Evolutionary conservation across 2,329 filamentous ascomycete genomes (phyloP), one percentile per base, ranked within the genome.

Genomic region (Fusarium sp.): DNA sequence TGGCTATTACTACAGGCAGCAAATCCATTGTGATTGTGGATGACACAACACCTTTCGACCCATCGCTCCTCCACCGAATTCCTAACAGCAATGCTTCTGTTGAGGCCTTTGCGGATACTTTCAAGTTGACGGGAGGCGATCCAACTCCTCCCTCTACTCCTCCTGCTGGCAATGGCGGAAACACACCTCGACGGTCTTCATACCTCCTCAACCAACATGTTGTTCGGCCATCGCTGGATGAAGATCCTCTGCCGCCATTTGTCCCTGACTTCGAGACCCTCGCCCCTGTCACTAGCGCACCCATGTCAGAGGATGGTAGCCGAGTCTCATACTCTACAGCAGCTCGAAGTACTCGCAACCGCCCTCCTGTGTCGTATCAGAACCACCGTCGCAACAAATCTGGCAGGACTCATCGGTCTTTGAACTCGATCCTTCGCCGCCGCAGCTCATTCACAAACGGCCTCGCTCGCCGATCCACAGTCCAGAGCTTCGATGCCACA

Each of bases 11-110:
- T 0, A 87, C 87, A 16, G 93, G 94, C n/a, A 97, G 94, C 85
- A 92, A 95, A 79, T 97, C 94, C 0, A 97, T 97, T 73, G 88
- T 97, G 62, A 97, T 97, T 78, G 90, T 97, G 40, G 94, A 97
- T 66, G 90, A 90, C 37, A 92, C 91, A 1, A 75, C 87, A 21
- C 83, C 86, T 1, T 83, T 84, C 9, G 83, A 89, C 13, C 80
- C 86, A n/a, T 82, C 86, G 2, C 74, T 83, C 15, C 88, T 90
- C 13, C 88, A 86, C 13, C 84, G 84, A 38, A 84, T 86, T 25
- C 77, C 88, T 12, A 80, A 81, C 5, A 82, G 80, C 7, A 79
- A 84, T 60, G 81, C 82, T 16, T 89, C 88, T 4, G 81, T 86
- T 3, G 88, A 89, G 54, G 85, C 85, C 5, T 89, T 90, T 74